Conservation (phyloP, 768 basidiomycete genomes). For the Royoungia palumana region DNA sequence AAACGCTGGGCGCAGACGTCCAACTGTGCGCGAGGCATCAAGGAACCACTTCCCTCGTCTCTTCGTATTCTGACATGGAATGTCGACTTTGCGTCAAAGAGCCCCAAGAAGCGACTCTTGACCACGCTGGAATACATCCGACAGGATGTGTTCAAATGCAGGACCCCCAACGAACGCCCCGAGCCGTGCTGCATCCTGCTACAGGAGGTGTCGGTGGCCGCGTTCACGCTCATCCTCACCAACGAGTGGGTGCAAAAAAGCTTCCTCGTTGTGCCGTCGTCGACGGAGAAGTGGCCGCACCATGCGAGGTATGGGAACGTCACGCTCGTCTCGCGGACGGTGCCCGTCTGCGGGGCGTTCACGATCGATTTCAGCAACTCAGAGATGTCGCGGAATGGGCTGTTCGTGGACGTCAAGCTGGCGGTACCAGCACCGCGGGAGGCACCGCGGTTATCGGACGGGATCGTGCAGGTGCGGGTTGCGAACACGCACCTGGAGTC, state of each 20-base stretch:
- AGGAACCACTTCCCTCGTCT: conserved; percentile 38
- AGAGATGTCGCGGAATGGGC: conserved; percentile 48
- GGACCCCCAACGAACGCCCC: conserved; percentile 40
- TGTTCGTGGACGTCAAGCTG: conserved; percentile 56
- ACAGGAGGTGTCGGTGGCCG: conserved; percentile 56
- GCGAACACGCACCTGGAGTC: conserved; percentile 79
- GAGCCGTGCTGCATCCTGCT: conserved; percentile 62
- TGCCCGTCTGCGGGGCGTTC: conserved; percentile 47
- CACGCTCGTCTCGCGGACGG: conserved; percentile 59
- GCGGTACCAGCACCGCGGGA: conserved; percentile 32
- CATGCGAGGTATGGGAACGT: conserved; percentile 58
- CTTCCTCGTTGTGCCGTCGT: conserved; percentile 58
- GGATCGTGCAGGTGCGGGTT: conserved; percentile 50
- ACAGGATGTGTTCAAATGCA: conserved; percentile 47
- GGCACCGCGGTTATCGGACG: conserved; percentile 32
- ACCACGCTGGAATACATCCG: conserved; percentile 55
- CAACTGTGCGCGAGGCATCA: conserved; percentile 34
- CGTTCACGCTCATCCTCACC: conserved; percentile 47
- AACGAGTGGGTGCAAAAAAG: conserved; percentile 61
- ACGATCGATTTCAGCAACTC: conserved; percentile 54
- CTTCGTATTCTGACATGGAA: conserved; percentile 73
- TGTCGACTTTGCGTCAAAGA: conserved; percentile 45
- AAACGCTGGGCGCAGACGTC: conserved; percentile 33
- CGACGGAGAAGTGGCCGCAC: conserved; percentile 52
- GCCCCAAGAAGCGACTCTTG: conserved; percentile 42